Conservation (phyloP, 1,284 basidiomycete species). For the Papiliotrema fonsecae region DNA sequence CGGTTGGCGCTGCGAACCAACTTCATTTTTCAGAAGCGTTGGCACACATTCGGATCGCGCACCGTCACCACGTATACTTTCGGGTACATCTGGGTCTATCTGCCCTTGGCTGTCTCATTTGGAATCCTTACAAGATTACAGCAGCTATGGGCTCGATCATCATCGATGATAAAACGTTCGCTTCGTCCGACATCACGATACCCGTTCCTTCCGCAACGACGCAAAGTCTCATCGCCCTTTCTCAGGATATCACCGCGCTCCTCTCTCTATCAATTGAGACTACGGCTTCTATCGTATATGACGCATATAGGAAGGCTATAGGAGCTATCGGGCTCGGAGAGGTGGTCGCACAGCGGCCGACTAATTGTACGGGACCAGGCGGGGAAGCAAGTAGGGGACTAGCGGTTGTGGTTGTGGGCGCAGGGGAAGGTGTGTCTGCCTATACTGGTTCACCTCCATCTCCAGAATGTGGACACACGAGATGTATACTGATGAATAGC, state of each 20-base stretch:
- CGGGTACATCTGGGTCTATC: too few species aligned
- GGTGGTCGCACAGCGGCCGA: not conserved
- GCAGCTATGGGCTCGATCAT: too few species aligned
- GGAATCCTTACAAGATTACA: too few species aligned
- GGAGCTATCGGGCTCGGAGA: conserved; percentile 23
- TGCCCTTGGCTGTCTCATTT: too few species aligned
- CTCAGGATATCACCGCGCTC: conserved; percentile 39
- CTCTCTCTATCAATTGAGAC: conserved; percentile 35
- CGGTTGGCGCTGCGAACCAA: too few species aligned
- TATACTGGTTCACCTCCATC: not conserved
- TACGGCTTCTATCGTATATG: conserved; percentile 26
- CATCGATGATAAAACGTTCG: too few species aligned
- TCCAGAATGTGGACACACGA: not conserved
- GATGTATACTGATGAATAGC: conserved; percentile 17
- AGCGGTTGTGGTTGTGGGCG: conserved; percentile 38
- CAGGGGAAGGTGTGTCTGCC: conserved; percentile 30
- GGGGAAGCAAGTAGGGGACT: conserved; percentile 25
- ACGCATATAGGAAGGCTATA: conserved; percentile 21
- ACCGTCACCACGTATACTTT: too few species aligned
- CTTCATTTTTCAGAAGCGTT: too few species aligned
- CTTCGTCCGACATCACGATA: too few species aligned
- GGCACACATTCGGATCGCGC: too few species aligned
- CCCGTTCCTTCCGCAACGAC: too few species aligned
- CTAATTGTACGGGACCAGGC: not conserved
- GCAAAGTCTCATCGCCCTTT: conserved; percentile 23